Conservation (phyloP, 2,329 filamentous ascomycete species). For the Rhynchosporium agropyri region DNA sequence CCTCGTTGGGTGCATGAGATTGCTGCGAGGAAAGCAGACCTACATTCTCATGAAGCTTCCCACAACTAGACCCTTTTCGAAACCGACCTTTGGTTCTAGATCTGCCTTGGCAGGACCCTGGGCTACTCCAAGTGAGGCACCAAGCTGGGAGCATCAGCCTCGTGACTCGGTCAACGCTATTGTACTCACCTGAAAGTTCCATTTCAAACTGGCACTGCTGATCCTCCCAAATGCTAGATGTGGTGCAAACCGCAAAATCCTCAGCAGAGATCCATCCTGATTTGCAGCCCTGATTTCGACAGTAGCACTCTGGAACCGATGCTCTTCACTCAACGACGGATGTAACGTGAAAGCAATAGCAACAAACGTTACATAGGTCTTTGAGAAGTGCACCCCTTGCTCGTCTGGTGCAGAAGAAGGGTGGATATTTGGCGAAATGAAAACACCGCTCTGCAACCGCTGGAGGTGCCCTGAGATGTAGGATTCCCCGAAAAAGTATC, state of each 20-base stretch:
- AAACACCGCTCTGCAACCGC: slow-evolving; percentile 53
- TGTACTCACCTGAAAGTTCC: slow-evolving; percentile 32
- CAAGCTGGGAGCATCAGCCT: slow-evolving; percentile 19
- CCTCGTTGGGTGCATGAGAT: not conserved
- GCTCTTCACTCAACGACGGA: slow-evolving; percentile 45
- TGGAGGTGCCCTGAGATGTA: slow-evolving; percentile 54
- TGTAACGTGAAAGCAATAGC: slow-evolving; percentile 55
- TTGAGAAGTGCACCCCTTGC: slow-evolving; percentile 4
- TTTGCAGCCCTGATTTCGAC: slow-evolving; percentile 44
- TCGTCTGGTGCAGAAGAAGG: slow-evolving; percentile 42
- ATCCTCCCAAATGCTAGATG: slow-evolving; percentile 48
- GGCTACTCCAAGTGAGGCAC: slow-evolving; percentile 47
- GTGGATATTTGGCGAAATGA: slow-evolving; percentile 48
- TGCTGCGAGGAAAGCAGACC: not conserved
- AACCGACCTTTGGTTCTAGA: slow-evolving; percentile 25
- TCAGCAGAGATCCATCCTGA: slow-evolving; percentile 41
- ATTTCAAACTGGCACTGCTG: slow-evolving; percentile 31
- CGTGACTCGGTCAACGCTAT: no score
- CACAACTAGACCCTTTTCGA: slow-evolving; percentile 32
- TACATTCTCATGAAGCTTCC: slow-evolving; percentile 38
- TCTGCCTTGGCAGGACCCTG: slow-evolving; percentile 43
- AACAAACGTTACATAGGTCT: slow-evolving; percentile 50
- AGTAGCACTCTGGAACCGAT: slow-evolving; percentile 52
- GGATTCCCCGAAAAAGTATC: slow-evolving; percentile 50
- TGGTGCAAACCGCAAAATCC: slow-evolving; percentile 53